phyloP scores from a whole-genome alignment of 306 rosid genomes.

The Acacia confusa region DNA sequence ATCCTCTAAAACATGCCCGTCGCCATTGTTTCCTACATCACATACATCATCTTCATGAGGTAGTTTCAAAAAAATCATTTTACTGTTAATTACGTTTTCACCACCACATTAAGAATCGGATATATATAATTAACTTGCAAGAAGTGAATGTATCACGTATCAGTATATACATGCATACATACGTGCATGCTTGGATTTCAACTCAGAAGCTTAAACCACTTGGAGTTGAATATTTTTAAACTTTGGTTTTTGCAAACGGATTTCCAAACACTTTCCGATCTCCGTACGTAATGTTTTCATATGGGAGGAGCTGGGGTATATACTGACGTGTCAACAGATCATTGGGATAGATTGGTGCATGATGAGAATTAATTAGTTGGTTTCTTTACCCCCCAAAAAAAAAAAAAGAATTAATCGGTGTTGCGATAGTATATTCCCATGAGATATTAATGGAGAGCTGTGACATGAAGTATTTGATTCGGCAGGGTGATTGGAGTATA shows the following conservation, averaged over 20 bases:
- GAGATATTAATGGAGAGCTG: not conserved
- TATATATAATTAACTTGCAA: not conserved
- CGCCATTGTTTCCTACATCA: not conserved
- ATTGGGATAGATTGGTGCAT: not conserved
- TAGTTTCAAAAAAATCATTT: not conserved
- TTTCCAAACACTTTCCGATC: not conserved
- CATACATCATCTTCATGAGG: not conserved
- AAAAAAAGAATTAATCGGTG: too few relatives aligned
- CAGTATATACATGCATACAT: not conserved
- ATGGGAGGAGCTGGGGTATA: not conserved
- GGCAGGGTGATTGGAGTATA: not conserved
- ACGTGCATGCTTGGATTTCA: not conserved
- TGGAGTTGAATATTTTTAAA: too few relatives aligned
- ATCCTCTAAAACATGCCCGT: not conserved
- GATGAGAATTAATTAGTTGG: not conserved
- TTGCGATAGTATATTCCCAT: not conserved
- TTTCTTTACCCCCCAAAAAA: too few relatives aligned
- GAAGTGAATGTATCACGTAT: not conserved
- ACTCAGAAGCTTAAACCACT: not conserved
- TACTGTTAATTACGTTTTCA: not conserved
- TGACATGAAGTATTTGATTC: slow-evolving; percentile 26
- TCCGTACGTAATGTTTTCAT: not conserved
- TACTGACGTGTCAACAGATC: not conserved
- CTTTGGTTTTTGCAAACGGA: not conserved
- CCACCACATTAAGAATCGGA: not conserved